Percentiles rank a stretch among this genome's conserved stretches.
phyloP scores from a whole-genome alignment of 2,329 filamentous ascomycete genomes.

The Diaporthe caulivora region DNA sequence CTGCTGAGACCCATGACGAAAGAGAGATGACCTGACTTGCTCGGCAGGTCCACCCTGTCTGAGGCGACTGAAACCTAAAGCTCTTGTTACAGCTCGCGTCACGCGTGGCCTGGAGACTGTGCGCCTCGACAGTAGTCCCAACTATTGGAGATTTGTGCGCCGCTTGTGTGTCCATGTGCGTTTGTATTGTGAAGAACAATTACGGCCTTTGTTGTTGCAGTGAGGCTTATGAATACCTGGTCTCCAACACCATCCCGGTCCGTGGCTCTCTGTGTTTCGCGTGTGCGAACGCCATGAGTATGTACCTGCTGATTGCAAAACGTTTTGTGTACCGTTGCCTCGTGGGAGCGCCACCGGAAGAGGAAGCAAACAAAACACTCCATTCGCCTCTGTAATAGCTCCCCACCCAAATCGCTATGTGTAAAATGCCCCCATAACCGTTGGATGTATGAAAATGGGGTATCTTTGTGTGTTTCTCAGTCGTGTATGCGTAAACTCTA shows the following conservation, averaged over 20 bases:
- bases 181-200: not conserved
- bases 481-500: conserved; percentile 24
- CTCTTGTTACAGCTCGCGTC: too few species aligned
- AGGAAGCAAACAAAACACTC: not conserved
- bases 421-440: not conserved
- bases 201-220: not conserved
- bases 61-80: too few species aligned
- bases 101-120: too few species aligned
- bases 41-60: too few species aligned
- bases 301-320: not conserved
- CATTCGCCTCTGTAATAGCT: not conserved
- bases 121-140: too few species aligned
- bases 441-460: conserved; percentile 2
- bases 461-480: conserved; percentile 20
- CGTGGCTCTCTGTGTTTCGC: not conserved
- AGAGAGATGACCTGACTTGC: too few species aligned
- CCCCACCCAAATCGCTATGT: not conserved
- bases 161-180: not conserved
- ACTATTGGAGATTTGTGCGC: too few species aligned
- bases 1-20: not conserved
- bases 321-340: too few species aligned
- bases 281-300: not conserved
- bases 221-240: not conserved
- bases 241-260: not conserved
- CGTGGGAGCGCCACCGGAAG: not conserved